Evolutionary conservation across 1,284 basidiomycete species (phyloP), one percentile per base, ranked within the genome.

Genomic region (Tausonia pullulans): DNA sequence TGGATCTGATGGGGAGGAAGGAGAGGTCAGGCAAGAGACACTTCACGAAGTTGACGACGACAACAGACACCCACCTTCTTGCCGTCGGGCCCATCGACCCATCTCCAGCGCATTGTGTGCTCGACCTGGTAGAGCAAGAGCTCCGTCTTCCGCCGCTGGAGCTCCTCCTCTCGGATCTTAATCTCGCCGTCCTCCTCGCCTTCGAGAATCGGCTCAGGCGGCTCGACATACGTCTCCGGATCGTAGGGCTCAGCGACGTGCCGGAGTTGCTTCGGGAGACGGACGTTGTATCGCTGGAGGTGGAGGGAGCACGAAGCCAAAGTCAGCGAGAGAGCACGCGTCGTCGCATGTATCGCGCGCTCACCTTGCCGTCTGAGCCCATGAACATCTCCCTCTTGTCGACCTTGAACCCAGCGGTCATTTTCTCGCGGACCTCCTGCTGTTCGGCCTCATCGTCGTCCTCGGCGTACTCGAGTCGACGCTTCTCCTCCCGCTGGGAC

Each of bases 21-120:
- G 16, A n/a, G 40, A 61, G 41, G n/a, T 8, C n/a, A 43, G 16
- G 10, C 9, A 40, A 54, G 16, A 43, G 16, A 10, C 13, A 46
- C 40, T 27, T 48, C 27, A 41, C 16, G 64, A 4, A 14, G 48
- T 43, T 9, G 14, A 46, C 48, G 27, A 50, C 44, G 50, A 41
- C 16, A 54, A 3, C 5, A 49, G 46, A 54, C 39, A 80, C 85
- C 77, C 71, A 89, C 89, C 71, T 86, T 85, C 70, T 83, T 78
- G 5, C 84, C 87, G 52, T 79, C 76, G 65, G 83, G 80, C 71
- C 87, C 84, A 72, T 87, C 86, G 8, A 80, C 79, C 90, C 92
- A 95, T 67, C 87, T 82, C 91, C 91, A 95, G 56, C 91, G 83
- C 45, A 95, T 80, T 2, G 90, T 92, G 74, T 93, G 93, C 78